These are phyloP conservation scores for Clathrospora elynae DNA, from an alignment of 2,329 filamentous ascomycete species.

Conservation along the genomic window DNA sequence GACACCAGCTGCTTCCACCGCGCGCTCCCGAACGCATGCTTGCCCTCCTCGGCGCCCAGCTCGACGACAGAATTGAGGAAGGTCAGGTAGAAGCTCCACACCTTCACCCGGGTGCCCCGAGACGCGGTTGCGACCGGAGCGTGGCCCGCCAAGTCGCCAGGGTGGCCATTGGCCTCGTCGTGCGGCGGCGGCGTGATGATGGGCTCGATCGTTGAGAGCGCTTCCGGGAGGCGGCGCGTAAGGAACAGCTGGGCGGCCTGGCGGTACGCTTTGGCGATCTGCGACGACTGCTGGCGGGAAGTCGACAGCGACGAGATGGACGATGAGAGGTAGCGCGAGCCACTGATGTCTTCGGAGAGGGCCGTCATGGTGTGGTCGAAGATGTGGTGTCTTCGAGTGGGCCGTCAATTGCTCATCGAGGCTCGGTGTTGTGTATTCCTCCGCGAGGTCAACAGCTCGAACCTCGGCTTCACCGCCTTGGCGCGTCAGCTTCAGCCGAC, in stretches of 20 bases:
- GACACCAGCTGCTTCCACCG: constrained; percentile 82
- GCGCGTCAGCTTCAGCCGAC: constrained; percentile 16
- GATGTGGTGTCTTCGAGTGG: constrained; percentile 1
- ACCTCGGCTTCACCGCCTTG: constrained; percentile 28
- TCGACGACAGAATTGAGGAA: constrained; percentile 91
- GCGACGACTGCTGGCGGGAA: constrained; percentile 68
- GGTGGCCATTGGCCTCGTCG: constrained; percentile 31
- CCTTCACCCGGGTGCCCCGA: constrained; percentile 83
- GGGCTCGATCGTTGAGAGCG: constrained; percentile 81
- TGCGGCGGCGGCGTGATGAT: constrained; percentile 67
- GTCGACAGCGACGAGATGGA: constrained; percentile 73
- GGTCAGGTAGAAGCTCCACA: constrained; percentile 96
- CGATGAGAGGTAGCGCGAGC: constrained; percentile 65
- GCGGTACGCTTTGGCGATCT: constrained; percentile 90
- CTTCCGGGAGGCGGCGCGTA: constrained; percentile 89
- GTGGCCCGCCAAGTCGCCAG: constrained; percentile 41
- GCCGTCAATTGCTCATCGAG: constrained; percentile 10
- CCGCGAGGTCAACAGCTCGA: constrained; percentile 25
- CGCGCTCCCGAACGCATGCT: constrained; percentile 80
- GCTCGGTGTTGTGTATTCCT: constrained; percentile 18
- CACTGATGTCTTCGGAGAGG: constrained; percentile 58
- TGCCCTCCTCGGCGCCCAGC: constrained; percentile 86
- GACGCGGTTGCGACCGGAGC: constrained; percentile 81
- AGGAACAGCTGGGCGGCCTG: constrained; percentile 93
- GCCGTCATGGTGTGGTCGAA: constrained; percentile 46